phyloP scores from a whole-genome alignment of 805 yeast genomes.

The Ogataea haglerorum region DNA sequence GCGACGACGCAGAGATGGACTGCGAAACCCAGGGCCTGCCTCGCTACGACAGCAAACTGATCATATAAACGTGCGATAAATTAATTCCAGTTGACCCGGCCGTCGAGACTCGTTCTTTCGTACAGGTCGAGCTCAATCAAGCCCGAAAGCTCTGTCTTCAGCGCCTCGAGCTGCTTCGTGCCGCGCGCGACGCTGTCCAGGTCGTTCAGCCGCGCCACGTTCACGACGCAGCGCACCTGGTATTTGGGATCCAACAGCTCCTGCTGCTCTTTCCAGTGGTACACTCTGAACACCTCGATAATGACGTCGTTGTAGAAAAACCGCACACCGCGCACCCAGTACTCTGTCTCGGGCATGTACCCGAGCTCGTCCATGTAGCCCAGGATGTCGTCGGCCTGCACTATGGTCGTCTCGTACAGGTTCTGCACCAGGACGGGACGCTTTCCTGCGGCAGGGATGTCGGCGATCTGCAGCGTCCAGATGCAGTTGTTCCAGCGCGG shows the following conservation, averaged over 20 bases:
- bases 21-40: constrained; percentile 16
- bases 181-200: constrained; percentile 67
- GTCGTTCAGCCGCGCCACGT: constrained; percentile 70
- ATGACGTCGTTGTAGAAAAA: constrained; percentile 60
- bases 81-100: constrained; percentile 48
- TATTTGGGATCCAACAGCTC: constrained; percentile 44
- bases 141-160: constrained; percentile 67
- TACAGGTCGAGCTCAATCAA: constrained; percentile 69
- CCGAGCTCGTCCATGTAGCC: constrained; percentile 62
- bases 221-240: constrained; percentile 63
- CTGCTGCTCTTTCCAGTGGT: constrained; percentile 32
- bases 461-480: constrained; percentile 66
- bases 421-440: constrained; percentile 63
- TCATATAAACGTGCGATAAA: constrained; percentile 16
- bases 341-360: constrained; percentile 60
- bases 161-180: constrained; percentile 53
- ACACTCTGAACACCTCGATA: constrained; percentile 54
- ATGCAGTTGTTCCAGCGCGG: constrained; percentile 27
- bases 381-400: constrained; percentile 44
- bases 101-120: constrained; percentile 78
- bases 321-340: constrained; percentile 57
- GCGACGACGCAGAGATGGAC: constrained; percentile 18
- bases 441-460: constrained; percentile 75
- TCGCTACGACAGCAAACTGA: constrained; percentile 6
- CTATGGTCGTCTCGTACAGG: constrained; percentile 57